A percentile compares a stretch with the other conserved stretches of the same genome.
Evolutionary conservation across 768 basidiomycete genomes (phyloP).

Genomic region (Tulasnella sp.): DNA sequence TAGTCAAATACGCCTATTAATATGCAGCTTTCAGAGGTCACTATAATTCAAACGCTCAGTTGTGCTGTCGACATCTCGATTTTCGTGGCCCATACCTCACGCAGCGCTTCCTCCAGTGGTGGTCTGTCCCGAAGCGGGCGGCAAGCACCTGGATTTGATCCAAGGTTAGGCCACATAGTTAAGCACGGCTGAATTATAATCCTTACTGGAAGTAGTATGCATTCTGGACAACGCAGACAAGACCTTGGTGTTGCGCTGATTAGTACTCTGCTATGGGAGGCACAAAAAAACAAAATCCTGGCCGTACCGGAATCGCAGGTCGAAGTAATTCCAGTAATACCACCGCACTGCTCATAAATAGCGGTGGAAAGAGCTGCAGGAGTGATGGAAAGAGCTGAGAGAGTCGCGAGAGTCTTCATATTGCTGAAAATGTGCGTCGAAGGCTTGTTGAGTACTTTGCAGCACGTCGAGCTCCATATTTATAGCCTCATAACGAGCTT

Average conservation of each 20-base stretch:
- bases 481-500: background rate
- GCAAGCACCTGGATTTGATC: background rate
- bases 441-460: background rate
- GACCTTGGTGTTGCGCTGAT: background rate
- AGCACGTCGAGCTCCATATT: background rate
- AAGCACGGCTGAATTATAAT: background rate
- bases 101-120: background rate
- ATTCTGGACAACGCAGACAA: background rate
- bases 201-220: background rate
- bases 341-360: background rate
- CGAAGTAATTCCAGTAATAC: background rate
- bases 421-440: background rate
- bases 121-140: background rate
- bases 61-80: background rate
- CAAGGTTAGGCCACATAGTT: background rate
- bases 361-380: background rate
- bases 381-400: background rate
- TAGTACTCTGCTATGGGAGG: background rate
- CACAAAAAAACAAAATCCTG: background rate
- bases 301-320: background rate
- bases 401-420: background rate
- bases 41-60: background rate
- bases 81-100: background rate
- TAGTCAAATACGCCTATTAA: background rate
- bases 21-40: background rate